phyloP scores from a whole-genome alignment of 257 asterid genomes.

The Solanum ossicruentum region DNA sequence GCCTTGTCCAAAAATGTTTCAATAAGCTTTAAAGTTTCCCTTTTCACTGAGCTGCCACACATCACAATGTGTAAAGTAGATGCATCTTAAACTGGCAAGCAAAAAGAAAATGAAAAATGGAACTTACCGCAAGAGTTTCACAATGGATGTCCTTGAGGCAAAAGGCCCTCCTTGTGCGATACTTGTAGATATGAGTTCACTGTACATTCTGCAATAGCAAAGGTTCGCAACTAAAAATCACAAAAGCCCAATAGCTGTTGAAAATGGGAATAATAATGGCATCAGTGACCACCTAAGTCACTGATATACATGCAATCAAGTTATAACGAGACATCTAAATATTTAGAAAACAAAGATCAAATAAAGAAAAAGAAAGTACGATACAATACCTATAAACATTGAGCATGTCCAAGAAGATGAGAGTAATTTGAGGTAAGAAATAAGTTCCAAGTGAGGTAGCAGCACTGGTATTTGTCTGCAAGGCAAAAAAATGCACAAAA shows the following conservation, averaged over 20 bases:
- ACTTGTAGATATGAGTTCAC: slow-evolving; percentile 88
- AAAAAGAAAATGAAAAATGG: background rate
- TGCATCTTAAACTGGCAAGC: background rate
- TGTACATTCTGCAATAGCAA: slow-evolving; percentile 74
- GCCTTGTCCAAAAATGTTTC: slow-evolving; percentile 97
- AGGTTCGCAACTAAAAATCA: slow-evolving; percentile 6
- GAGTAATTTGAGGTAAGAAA: slow-evolving; percentile 76
- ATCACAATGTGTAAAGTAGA: background rate
- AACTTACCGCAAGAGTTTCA: slow-evolving; percentile 85
- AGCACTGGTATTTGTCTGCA: slow-evolving; percentile 91
- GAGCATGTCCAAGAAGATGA: slow-evolving; percentile 89
- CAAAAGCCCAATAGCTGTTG: background rate
- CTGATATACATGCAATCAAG: background rate
- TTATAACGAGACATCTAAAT: background rate
- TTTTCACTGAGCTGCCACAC: slow-evolving; percentile 75
- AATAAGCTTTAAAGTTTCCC: slow-evolving; percentile 90
- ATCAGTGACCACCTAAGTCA: background rate
- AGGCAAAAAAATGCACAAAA: background rate
- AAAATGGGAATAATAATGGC: background rate
- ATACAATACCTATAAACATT: slow-evolving; percentile 72
- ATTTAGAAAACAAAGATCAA: slow-evolving; percentile 1
- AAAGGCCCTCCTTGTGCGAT: slow-evolving; percentile 96
- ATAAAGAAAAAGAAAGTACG: background rate
- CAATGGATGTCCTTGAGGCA: slow-evolving; percentile 77
- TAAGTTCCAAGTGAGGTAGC: slow-evolving; percentile 85